Evolutionary conservation across 345 rosid genomes (phyloP).

Genomic region (Microcos paniculata): DNA sequence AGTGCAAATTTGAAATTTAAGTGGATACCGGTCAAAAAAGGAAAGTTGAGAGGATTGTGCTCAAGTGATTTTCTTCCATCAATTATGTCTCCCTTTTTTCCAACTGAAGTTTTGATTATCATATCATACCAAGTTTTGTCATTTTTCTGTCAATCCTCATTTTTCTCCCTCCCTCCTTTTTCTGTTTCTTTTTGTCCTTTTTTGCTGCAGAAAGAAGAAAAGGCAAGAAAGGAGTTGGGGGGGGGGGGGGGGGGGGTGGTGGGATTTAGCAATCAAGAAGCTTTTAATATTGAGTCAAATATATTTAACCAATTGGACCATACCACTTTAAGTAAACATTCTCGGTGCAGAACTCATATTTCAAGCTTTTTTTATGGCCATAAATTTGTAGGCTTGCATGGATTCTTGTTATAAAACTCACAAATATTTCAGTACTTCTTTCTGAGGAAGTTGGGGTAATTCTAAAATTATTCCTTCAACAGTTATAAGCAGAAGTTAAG

Average conservation of each 20-base stretch:
- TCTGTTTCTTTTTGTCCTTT: neutral
- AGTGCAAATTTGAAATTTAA: neutral
- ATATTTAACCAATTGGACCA: neutral
- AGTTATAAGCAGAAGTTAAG: constrained; percentile 1
- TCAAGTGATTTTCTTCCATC: neutral
- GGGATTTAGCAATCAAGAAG: neutral
- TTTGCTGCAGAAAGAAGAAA: neutral
- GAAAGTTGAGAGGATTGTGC: neutral
- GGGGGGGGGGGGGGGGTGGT: neutral
- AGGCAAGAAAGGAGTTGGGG: neutral
- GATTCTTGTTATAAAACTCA: neutral
- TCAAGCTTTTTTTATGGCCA: neutral
- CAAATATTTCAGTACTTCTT: neutral
- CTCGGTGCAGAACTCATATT: neutral
- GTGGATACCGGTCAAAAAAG: too few relatives aligned
- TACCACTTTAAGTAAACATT: neutral
- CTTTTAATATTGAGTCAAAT: neutral
- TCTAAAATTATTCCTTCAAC: neutral
- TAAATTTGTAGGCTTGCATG: neutral
- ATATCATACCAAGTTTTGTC: neutral
- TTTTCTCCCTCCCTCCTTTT: neutral
- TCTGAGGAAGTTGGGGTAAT: neutral
- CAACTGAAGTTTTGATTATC: neutral
- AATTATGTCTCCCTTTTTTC: neutral
- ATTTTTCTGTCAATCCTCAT: neutral